Evolutionary conservation across 2,329 filamentous ascomycete species (phyloP), one percentile per base, ranked within the genome.

Genomic region (Endocalyx cinctus): DNA sequence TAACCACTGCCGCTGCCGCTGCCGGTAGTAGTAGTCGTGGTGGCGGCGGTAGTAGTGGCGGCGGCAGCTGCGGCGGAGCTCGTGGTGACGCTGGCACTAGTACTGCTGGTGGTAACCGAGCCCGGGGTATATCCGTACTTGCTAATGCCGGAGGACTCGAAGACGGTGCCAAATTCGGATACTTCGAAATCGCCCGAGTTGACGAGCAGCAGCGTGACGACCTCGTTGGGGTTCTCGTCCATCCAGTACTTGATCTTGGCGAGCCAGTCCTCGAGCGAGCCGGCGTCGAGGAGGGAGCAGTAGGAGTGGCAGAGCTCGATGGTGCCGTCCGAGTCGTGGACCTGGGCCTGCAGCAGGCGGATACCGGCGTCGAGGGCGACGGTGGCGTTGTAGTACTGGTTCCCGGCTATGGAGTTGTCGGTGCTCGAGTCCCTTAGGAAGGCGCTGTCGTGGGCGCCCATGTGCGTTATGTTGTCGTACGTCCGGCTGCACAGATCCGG

Each of bases 391-490:
- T 74, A 79, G 62, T 69, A 86, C 60, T 89, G 85, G 57, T 87
- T 84, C 5, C 82, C 84, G 3, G 79, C 73, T 3, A 78, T 58
- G 17, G 77, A 78, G 57, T 81, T 75, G 39, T 62, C 65, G 1
- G 77, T 82, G 35, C 69, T 71, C 17, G 63, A 57, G 49, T 87
- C 79, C 31, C 82, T 70, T 27, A 88, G 58, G 55, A 88, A 89
- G 10, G 84, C 70, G 40, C 76, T 79, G 61, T 88, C 74, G 62
- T 89, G 85, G 13, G 82, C 83, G 15, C 84, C 84, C 51, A 90
- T 75, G 57, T 89, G 74, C 4, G 85, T 89, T 47, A 92, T 74
- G 46, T 83, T 77, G 62, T 78, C 80, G 66, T 92, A 92, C 13
- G 74, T 63, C 43, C 76, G 77, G 41, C 63, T 66, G 67, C 87